Conservation (phyloP, 1,284 basidiomycete species). For the Xerocomus amazonicus region DNA sequence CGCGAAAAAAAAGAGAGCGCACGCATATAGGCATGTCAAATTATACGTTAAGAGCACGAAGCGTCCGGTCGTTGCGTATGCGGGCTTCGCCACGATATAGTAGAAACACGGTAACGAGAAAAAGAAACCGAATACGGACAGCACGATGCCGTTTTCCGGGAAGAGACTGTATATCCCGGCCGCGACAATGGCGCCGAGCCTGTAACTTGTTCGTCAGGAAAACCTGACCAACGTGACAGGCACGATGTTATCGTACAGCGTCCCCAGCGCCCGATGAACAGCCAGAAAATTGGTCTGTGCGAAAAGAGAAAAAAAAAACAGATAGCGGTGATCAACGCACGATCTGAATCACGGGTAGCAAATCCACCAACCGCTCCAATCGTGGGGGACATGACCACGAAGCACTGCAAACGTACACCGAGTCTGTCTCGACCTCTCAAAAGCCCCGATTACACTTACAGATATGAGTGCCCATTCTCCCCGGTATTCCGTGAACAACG, state of each 20-base stretch:
- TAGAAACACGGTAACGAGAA: conserved; percentile 95
- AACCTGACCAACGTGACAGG: neutral
- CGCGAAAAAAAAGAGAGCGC: conserved; percentile 23
- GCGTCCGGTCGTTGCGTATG: conserved; percentile 76
- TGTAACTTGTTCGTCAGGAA: conserved; percentile 29
- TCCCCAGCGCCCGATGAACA: conserved; percentile 76
- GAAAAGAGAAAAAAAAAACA: too few relatives aligned
- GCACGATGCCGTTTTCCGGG: conserved; percentile 68
- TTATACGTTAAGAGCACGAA: conserved; percentile 93
- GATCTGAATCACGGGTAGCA: neutral
- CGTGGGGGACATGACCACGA: conserved; percentile 86
- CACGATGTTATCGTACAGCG: conserved; percentile 53
- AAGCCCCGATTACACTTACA: conserved; percentile 39
- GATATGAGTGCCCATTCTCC: conserved; percentile 97
- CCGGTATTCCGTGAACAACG: conserved; percentile 75
- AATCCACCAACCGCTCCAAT: conserved; percentile 67
- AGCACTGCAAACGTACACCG: conserved; percentile 50
- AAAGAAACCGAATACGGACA: conserved; percentile 84
- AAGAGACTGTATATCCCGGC: conserved; percentile 70
- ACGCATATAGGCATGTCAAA: conserved; percentile 85
- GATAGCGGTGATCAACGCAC: neutral
- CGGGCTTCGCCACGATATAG: conserved; percentile 77
- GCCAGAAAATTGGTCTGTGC: conserved; percentile 77
- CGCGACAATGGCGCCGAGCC: conserved; percentile 78
- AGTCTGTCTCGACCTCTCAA: conserved; percentile 11